Evolutionary conservation across 2,329 filamentous ascomycete species (phyloP), one percentile per base, ranked within the genome.

Genomic region (Pyrenophora graminea): DNA sequence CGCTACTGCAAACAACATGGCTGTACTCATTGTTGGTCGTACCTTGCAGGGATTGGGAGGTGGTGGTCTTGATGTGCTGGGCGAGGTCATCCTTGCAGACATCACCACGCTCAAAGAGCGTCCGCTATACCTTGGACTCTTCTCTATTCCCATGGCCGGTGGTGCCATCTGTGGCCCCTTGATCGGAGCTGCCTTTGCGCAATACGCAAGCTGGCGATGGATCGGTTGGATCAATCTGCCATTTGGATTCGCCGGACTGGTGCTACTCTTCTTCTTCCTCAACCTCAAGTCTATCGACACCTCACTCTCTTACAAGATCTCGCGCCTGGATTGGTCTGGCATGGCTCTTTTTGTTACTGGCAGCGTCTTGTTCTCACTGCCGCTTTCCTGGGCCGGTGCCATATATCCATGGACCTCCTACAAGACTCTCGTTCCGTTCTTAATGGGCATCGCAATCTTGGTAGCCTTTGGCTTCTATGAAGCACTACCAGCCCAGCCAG

Each of bases 361-460:
- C 8, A 76, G 74, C 1, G 59, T 78, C 6, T 71, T 79, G 67
- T 59, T 82, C 2, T 70, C 80, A 0, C 67, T 81, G 0, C 78
- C 79, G 0, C 63, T 82, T 2, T 73, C 79, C 48, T 81, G 81
- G 55, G 80, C 79, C 3, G 79, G 77, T n/a, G 70, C 69, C 9
- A 69, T 73, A 1, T 79, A 77, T 45, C 72, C 79, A 0, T 83
- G 80, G 86, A 62, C 69, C 30, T 83, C 79, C 2, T 86, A 80
- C 77, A 76, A 78, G 2, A 85, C 83, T 0, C 69, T 89, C 2
- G 76, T 85, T 0, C 85, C 85, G 0, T 69, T 89, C 8, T 62
- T 83, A 3, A 19, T 87, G 5, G 85, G 85, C 1, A 59, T 73
- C 1, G 64, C 72, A 1, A 77, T 81, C 0, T 64, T 88, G 1